Evolutionary conservation across 2,329 filamentous ascomycete genomes (phyloP).

Genomic region (Cyclaneusma minus): DNA sequence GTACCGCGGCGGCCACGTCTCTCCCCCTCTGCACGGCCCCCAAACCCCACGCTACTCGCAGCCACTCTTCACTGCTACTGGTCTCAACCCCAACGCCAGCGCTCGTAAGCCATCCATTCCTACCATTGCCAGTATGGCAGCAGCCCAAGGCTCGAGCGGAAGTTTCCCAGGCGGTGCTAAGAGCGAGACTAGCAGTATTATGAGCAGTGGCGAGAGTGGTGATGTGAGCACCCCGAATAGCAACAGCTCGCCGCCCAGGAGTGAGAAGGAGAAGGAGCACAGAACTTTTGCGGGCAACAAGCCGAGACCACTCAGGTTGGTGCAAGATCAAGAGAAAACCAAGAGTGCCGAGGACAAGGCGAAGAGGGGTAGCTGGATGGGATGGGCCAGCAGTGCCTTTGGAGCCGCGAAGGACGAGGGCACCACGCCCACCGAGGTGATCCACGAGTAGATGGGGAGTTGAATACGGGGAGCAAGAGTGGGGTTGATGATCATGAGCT

Average conservation of each 20-base stretch:
- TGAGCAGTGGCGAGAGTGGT: slow-evolving; percentile 50
- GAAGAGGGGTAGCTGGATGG: slow-evolving; percentile 51
- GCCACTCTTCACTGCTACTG: slow-evolving; percentile 43
- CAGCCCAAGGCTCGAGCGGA: too few relatives aligned
- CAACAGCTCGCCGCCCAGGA: slow-evolving; percentile 35
- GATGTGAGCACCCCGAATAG: slow-evolving; percentile 37
- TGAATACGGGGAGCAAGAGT: too few relatives aligned
- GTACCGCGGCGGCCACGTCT: slow-evolving; percentile 57
- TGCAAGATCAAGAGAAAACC: slow-evolving; percentile 56
- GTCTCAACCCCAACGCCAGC: slow-evolving; percentile 35
- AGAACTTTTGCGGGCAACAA: slow-evolving; percentile 56
- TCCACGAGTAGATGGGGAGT: too few relatives aligned
- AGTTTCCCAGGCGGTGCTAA: slow-evolving; percentile 52
- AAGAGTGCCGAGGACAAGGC: slow-evolving; percentile 26
- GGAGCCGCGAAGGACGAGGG: slow-evolving; percentile 14
- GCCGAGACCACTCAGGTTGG: slow-evolving; percentile 70
- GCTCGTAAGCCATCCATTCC: slow-evolving; percentile 33
- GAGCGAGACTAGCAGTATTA: slow-evolving; percentile 36
- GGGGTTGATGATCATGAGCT: too few relatives aligned
- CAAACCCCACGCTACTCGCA: slow-evolving; percentile 42
- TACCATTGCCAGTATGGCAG: slow-evolving; percentile 27
- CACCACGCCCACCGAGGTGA: too few relatives aligned
- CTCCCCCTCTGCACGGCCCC: slow-evolving; percentile 35
- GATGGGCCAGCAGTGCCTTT: slow-evolving; percentile 31
- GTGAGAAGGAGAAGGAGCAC: slow-evolving; percentile 37